phyloP scores from a whole-genome alignment of 1,284 basidiomycete genomes.

The Tilletia indica region DNA sequence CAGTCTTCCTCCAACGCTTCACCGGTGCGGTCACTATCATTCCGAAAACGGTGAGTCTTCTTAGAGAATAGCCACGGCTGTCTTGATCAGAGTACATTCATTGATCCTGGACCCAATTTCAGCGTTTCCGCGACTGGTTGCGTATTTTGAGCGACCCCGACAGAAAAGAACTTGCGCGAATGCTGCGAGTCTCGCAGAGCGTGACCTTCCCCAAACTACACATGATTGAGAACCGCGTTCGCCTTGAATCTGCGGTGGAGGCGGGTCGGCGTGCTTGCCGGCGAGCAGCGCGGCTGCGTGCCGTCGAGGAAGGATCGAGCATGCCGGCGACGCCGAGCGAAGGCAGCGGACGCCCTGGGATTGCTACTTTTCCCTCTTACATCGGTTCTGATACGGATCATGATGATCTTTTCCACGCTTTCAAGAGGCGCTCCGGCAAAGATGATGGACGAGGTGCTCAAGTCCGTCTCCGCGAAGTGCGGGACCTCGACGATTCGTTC shows the following conservation, averaged over 20 bases:
- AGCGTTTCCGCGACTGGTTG: conserved; percentile 48
- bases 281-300: neutral
- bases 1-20: conserved; percentile 51
- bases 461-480: neutral
- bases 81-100: neutral
- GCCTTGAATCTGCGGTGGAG: conserved; percentile 50
- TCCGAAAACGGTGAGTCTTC: conserved; percentile 37
- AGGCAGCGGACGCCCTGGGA: neutral
- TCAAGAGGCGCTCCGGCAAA: neutral
- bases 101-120: neutral
- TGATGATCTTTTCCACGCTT: neutral
- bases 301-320: neutral
- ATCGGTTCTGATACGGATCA: conserved; percentile 13
- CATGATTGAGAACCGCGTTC: conserved; percentile 53
- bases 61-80: neutral
- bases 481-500: neutral
- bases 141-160: conserved; percentile 50
- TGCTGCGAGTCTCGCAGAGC: conserved; percentile 44
- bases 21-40: conserved; percentile 52
- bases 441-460: neutral
- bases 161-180: conserved; percentile 41
- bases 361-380: neutral
- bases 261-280: conserved; percentile 37
- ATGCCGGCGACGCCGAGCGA: neutral
- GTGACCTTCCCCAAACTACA: conserved; percentile 52